Evolutionary conservation across 1,284 basidiomycete species (phyloP), one percentile per base, ranked within the genome.

Genomic region (Fomitopsis schrenkii): DNA sequence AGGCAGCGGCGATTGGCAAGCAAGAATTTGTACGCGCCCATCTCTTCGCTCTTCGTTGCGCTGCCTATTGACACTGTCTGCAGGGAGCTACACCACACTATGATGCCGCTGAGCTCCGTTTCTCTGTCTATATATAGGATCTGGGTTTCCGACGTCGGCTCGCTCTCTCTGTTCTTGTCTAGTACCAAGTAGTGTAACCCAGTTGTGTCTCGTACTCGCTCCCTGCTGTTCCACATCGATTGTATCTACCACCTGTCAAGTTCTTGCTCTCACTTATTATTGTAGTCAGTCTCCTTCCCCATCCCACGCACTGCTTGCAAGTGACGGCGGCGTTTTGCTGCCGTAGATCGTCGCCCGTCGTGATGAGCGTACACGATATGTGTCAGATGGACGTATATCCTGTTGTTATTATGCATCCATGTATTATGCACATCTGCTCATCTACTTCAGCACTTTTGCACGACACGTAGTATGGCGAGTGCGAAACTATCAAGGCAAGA

Each of bases 1-100:
- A 35, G 93, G 91, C 17, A 89, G 86, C 68, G 92, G 93, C 8
- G 92, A 95, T 73, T 93, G 90, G 80, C 87, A 87, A 70, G 90
- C 90, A 10, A 78, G 88, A 72, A 89, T 93, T 76, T 92, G 90
- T 88, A 67, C 68, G 80, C 79, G 22, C 15, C 19, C 26, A 26
- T 56, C 14, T 19, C 30, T 17, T n/a, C 2, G 5, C 14, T 22
- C n/a, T 12, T 22, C n/a, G 22, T 8, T 26, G 5, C n/a, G n/a
- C 52, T 38, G 17, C 17, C 28, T 9, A 5, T 12, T 44, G 38
- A 40, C 38, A 15, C 19, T 30, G 5, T 33, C 5, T 50, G 28
- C 63, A 72, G 70, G 70, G 70, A 69, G 63, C 59, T 72, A 72
- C 62, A 65, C 35, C 44, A 61, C 69, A 26, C 61, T 67, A 42